phyloP scores from a whole-genome alignment of 1,284 basidiomycete species.

The Boletellus dicymbophilus region DNA sequence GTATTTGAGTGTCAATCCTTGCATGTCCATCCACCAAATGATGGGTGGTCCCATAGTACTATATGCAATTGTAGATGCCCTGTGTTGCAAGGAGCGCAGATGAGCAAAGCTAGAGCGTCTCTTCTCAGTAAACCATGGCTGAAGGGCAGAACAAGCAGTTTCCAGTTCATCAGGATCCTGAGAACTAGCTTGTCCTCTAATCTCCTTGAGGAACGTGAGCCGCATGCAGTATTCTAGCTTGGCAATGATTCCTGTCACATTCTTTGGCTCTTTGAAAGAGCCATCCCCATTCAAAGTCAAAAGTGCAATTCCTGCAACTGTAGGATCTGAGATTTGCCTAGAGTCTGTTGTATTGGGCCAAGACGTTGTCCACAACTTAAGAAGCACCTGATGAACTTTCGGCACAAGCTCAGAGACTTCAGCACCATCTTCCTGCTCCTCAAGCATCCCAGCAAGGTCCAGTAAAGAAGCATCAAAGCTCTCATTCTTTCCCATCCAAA shows the following conservation, averaged over 20 bases:
- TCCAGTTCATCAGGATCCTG: neutral
- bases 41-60: constrained; percentile 15
- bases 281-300: constrained; percentile 20
- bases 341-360: neutral
- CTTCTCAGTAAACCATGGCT: constrained; percentile 23
- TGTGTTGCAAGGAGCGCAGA: constrained; percentile 23
- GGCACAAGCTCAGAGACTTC: no score
- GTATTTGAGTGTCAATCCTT: constrained; percentile 13
- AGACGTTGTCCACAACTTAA: constrained; percentile 7
- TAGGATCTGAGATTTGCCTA: constrained; percentile 21
- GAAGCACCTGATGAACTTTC: neutral
- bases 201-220: constrained; percentile 16
- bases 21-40: constrained; percentile 28
- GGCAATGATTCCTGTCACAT: constrained; percentile 19
- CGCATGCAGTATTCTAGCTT: constrained; percentile 25
- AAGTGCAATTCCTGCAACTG: constrained; percentile 18
- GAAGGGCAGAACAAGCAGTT: neutral
- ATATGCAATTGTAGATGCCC: constrained; percentile 19
- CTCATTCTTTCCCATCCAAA: no score
- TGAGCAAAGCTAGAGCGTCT: constrained; percentile 21
- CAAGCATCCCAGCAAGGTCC: no score
- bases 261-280: constrained; percentile 14
- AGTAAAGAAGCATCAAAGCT: no score
- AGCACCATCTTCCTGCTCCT: no score
- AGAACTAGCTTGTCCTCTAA: constrained; percentile 6